Percentiles rank a stretch among this genome's conserved stretches.
Evolutionary conservation across 1,139 yeast species (phyloP).

Genomic region (Yamadazyma dushanensis): DNA sequence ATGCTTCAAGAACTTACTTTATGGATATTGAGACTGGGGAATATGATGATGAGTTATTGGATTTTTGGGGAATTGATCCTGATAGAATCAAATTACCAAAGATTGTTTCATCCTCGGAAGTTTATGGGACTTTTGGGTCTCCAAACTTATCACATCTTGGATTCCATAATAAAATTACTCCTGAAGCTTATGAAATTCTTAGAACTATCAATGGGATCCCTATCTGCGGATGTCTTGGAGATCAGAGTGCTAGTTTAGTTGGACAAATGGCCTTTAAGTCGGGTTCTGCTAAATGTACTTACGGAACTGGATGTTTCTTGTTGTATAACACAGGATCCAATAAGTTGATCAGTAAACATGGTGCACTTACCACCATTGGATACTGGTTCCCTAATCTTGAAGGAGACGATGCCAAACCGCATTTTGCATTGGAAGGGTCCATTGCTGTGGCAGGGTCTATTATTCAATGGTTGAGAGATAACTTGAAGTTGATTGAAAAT

Average conservation of each 20-base stretch:
- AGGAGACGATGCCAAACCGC: constrained; percentile 58
- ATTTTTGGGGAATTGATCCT: constrained; percentile 78
- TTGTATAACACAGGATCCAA: constrained; percentile 81
- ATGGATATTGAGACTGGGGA: constrained; percentile 78
- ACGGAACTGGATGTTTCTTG: constrained; percentile 94
- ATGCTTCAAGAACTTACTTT: constrained; percentile 89
- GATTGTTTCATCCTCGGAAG: constrained; percentile 77
- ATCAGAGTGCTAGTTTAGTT: constrained; percentile 90
- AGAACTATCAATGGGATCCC: constrained; percentile 60
- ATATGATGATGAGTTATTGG: constrained; percentile 75
- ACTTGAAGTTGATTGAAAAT: constrained; percentile 74
- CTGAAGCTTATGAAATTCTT: constrained; percentile 51
- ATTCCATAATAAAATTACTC: constrained; percentile 52
- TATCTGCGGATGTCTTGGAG: constrained; percentile 89
- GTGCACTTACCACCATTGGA: constrained; percentile 86
- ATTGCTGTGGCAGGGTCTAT: constrained; percentile 96
- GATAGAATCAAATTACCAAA: constrained; percentile 71
- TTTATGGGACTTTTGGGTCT: constrained; percentile 69
- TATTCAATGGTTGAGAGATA: constrained; percentile 93
- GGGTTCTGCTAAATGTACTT: constrained; percentile 95
- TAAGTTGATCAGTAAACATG: constrained; percentile 68
- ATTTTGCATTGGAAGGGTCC: constrained; percentile 91
- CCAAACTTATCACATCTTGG: constrained; percentile 56
- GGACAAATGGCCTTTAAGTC: constrained; percentile 85
- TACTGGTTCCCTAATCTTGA: constrained; percentile 78